These are phyloP conservation scores for Thermomucor indicae-seudaticae DNA, from an alignment of 371 early-diverging fungal species.

Conservation along the genomic window DNA sequence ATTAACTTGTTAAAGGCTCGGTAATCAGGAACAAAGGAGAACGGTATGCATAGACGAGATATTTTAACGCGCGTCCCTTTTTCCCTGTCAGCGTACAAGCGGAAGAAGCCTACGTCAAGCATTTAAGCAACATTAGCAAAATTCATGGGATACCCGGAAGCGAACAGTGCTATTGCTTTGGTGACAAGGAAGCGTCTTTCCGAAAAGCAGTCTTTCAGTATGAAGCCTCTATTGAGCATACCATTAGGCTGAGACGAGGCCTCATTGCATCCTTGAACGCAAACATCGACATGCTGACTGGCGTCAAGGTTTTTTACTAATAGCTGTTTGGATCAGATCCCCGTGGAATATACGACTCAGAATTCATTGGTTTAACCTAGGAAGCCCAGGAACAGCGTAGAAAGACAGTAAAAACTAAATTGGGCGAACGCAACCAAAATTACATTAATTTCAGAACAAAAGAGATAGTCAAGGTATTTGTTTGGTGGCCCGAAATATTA, in stretches of 20 bases:
- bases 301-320: constrained; percentile 10
- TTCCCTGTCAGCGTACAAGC: constrained; percentile 22
- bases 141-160: constrained; percentile 13
- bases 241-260: constrained; percentile 15
- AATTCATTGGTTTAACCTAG: constrained; percentile 5
- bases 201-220: constrained; percentile 21
- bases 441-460: constrained; percentile 32
- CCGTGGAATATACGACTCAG: not conserved
- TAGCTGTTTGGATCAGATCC: no score
- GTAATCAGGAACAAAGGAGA: constrained; percentile 10
- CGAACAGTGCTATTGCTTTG: constrained; percentile 21
- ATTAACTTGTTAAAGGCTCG: constrained; percentile 30
- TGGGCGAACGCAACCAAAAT: constrained; percentile 30
- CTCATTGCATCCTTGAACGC: constrained; percentile 15
- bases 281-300: constrained; percentile 8
- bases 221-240: constrained; percentile 30
- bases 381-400: constrained; percentile 33
- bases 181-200: constrained; percentile 20
- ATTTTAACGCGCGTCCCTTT: not conserved
- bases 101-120: constrained; percentile 34
- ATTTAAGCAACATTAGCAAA: constrained; percentile 26
- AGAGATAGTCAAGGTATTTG: constrained; percentile 36
- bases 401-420: constrained; percentile 27
- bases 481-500: not conserved
- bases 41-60: not conserved